These are phyloP conservation scores for Leptographium wingfieldii DNA, from an alignment of 2,329 filamentous ascomycete genomes.

Conservation along the genomic window DNA sequence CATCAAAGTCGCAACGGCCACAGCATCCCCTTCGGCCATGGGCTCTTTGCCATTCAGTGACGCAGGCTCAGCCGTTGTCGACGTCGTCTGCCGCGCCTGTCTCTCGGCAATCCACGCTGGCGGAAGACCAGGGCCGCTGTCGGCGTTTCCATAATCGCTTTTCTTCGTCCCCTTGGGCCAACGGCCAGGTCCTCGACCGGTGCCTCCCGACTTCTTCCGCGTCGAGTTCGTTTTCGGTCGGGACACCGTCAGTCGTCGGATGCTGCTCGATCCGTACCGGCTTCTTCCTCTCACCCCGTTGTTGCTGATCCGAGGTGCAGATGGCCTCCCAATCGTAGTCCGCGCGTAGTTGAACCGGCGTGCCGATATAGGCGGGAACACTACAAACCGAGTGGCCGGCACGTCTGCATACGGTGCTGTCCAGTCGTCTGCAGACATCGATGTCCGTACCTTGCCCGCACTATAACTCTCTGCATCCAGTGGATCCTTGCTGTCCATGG, in stretches of 20 bases:
- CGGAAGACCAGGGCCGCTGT: conserved; percentile 50
- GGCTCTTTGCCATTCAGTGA: background rate
- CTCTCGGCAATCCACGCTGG: conserved; percentile 37
- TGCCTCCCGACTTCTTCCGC: conserved; percentile 46
- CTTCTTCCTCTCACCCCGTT: conserved; percentile 24
- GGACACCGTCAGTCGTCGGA: conserved; percentile 19
- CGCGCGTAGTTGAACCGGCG: conserved; percentile 36
- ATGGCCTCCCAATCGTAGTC: conserved; percentile 26
- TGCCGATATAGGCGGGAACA: conserved; percentile 55
- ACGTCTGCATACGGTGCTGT: conserved; percentile 40
- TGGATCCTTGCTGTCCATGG: background rate
- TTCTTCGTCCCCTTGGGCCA: conserved; percentile 60
- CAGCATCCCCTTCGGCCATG: background rate
- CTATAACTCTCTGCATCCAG: background rate
- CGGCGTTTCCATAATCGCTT: conserved; percentile 53
- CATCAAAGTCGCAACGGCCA: background rate
- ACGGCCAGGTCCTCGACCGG: conserved; percentile 49
- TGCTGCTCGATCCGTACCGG: conserved; percentile 23
- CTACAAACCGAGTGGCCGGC: conserved; percentile 60
- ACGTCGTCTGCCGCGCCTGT: conserved; percentile 1
- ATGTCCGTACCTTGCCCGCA: conserved; percentile 11
- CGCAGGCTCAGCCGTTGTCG: background rate
- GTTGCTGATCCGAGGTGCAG: conserved; percentile 22
- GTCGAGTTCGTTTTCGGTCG: conserved; percentile 25
- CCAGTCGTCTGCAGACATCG: conserved; percentile 28